phyloP scores from a whole-genome alignment of 2,329 filamentous ascomycete genomes.

The Cladosporium sp. region DNA sequence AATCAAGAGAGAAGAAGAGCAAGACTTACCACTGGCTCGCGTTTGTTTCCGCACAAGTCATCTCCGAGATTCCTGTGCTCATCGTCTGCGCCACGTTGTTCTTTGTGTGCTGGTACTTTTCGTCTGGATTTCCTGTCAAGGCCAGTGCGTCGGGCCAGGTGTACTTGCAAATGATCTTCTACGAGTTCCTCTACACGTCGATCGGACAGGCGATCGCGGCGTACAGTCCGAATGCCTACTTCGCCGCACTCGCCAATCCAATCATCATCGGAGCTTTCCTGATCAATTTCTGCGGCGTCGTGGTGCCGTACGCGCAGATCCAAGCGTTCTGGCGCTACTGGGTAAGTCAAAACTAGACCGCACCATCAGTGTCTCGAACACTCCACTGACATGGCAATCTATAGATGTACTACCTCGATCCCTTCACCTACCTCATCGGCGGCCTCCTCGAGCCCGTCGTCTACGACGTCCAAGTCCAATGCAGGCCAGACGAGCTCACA shows the following conservation, averaged over 20 bases:
- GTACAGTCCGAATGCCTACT: slow-evolving; percentile 46
- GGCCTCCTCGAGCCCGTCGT: slow-evolving; percentile 70
- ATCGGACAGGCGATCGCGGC: slow-evolving; percentile 60
- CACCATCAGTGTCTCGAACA: neutral
- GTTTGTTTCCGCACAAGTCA: slow-evolving; percentile 69
- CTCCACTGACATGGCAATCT: neutral
- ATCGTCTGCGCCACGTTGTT: slow-evolving; percentile 58
- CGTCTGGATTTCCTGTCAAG: slow-evolving; percentile 45
- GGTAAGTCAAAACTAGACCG: neutral
- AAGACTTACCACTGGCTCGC: slow-evolving; percentile 75
- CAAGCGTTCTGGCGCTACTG: slow-evolving; percentile 44
- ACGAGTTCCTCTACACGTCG: slow-evolving; percentile 18
- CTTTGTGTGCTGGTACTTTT: slow-evolving; percentile 40
- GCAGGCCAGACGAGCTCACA: slow-evolving; percentile 41
- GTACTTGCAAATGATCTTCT: slow-evolving; percentile 49
- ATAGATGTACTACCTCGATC: slow-evolving; percentile 41
- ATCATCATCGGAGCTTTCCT: slow-evolving; percentile 34
- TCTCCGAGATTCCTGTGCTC: slow-evolving; percentile 70
- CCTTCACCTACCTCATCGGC: slow-evolving; percentile 75
- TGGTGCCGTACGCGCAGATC: slow-evolving; percentile 39
- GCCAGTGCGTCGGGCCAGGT: slow-evolving; percentile 51
- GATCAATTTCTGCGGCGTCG: slow-evolving; percentile 40
- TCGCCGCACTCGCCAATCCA: slow-evolving; percentile 51
- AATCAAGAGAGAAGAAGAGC: slow-evolving; percentile 62
- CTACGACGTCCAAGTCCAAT: slow-evolving; percentile 39